Conservation (phyloP, 345 rosid species). For the Ceriops zippeliana region DNA sequence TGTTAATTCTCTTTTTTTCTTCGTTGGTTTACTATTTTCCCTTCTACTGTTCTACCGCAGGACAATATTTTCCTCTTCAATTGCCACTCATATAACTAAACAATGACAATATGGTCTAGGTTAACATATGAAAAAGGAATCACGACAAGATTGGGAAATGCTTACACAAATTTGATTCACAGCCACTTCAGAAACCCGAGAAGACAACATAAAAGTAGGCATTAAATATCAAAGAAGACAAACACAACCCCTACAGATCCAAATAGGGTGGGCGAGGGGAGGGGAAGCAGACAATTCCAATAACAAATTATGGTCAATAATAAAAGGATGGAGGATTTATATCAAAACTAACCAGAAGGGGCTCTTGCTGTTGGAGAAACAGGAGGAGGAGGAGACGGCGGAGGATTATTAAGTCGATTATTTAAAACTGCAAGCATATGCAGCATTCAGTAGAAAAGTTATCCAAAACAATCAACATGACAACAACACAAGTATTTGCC, state of each 20-base stretch:
- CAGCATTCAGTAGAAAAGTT: constrained; percentile 24
- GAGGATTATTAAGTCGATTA: constrained; percentile 28
- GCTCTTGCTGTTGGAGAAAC: constrained; percentile 26
- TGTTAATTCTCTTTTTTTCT: not conserved
- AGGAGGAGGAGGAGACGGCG: constrained; percentile 59
- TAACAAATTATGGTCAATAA: not conserved
- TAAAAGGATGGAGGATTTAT: constrained; percentile 4
- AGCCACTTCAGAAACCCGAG: too few relatives aligned
- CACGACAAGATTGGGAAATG: too few relatives aligned
- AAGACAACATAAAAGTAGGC: too few relatives aligned
- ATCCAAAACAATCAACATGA: constrained; percentile 12
- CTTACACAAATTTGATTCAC: too few relatives aligned
- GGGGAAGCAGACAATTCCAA: not conserved
- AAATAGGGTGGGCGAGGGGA: not conserved
- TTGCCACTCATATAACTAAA: too few relatives aligned
- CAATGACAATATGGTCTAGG: too few relatives aligned
- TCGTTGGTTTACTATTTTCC: not conserved
- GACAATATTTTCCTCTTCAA: too few relatives aligned
- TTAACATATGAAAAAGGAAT: too few relatives aligned
- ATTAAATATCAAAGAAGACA: not conserved
- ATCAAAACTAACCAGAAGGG: constrained; percentile 46
- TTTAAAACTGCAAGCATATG: constrained; percentile 55
- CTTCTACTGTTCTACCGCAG: too few relatives aligned
- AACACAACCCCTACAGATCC: not conserved
- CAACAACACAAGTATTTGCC: constrained; percentile 11